Conservation (phyloP, 345 rosid genomes). For the Populus pruinosa region DNA sequence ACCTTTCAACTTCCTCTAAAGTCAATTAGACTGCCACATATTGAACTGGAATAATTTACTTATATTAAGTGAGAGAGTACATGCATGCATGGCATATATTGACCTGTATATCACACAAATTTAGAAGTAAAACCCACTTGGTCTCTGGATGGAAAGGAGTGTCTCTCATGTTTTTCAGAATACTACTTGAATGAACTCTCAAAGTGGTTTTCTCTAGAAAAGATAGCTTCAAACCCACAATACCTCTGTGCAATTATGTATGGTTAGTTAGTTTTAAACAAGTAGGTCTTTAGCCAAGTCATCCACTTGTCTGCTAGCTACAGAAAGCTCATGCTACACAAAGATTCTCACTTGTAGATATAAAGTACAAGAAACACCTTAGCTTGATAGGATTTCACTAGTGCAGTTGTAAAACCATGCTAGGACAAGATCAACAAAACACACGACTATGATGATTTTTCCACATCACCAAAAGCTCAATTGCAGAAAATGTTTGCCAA, state of each 20-base stretch:
- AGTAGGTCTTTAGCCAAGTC: neutral
- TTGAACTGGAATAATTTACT: neutral
- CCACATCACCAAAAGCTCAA: neutral
- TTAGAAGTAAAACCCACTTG: neutral
- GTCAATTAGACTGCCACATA: neutral
- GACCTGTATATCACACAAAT: neutral
- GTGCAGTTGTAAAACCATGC: too few species aligned
- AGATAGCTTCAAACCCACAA: neutral
- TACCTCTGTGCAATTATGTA: neutral
- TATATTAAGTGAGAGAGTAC: neutral
- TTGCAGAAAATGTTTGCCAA: neutral
- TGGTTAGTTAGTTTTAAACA: neutral
- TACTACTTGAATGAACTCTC: neutral
- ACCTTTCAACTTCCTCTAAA: neutral
- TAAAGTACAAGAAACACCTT: neutral
- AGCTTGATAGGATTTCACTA: neutral
- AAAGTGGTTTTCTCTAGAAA: neutral
- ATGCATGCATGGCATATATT: neutral
- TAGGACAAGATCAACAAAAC: neutral
- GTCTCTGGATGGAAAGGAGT: neutral
- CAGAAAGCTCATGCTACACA: neutral
- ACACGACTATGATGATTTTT: neutral
- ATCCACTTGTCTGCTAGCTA: constrained; percentile 1
- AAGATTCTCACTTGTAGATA: neutral
- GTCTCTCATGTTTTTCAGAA: neutral